Base-by-base conservation (phyloP, 805 yeast genomes). In the Candida andamanensis region DNA sequence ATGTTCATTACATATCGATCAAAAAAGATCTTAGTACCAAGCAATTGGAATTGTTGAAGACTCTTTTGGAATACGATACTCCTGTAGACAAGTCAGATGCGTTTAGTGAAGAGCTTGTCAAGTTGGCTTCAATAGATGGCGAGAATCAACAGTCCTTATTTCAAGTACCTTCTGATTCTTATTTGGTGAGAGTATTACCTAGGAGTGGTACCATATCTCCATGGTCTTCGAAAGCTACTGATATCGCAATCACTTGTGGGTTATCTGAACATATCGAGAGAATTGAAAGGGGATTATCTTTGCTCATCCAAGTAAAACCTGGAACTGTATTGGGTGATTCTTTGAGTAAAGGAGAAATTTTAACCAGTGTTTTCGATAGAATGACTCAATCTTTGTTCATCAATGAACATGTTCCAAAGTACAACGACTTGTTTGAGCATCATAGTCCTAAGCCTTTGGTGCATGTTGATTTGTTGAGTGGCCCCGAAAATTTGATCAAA, bases 201-300 rank as follows among this genome's bases (percentile, higher is more conserved):
- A 77, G 97, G 58, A 67, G 87, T 6, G 98, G 98, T 40, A 92
- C 98, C 9, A 90, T 92, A 44, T 89, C 97, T 16, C 97, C 98
- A 20, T 92, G 99, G 99, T 85, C 96, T 7, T 89, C 97, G 10
- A 92, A 92, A 63, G 99, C 99, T 17, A 89, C 98, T 24, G 90
- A 92, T 61, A 92, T 92, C 45, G 74, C 89, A 32, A 76, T 79
- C 35, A 95, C 85, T 35, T 85, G 95, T 63, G 96, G 96, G 7
- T 70, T 92, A 39, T 73, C 68, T 23, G 67, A 70, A 13, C 73
- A 70, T 39, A 69, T 92, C 29, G 85, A 77, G 50, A 75, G 97
- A 49, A 79, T 92, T 36, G 99, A 92, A 67, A 78, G 98, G 52
- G 99, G 98, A 37, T 46, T 80, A 41, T 79, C 92, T 5, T 62